Conservation (phyloP, 2,329 filamentous ascomycete species). For the Aureobasidium sp. region DNA sequence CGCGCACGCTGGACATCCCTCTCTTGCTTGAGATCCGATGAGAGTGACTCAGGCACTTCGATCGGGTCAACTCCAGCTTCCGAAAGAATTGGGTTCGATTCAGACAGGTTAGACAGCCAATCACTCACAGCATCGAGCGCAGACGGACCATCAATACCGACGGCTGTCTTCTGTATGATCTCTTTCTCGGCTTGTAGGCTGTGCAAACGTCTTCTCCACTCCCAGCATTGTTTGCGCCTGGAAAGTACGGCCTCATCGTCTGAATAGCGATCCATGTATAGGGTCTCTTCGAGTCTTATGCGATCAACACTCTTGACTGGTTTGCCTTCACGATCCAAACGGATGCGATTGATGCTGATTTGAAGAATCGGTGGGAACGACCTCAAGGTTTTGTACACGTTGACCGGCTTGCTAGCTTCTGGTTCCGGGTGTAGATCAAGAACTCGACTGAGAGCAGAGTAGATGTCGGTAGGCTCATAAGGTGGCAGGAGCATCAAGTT, state of each 20-base stretch:
- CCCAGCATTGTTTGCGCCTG: slow-evolving; percentile 64
- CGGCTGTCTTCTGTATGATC: slow-evolving; percentile 18
- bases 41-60: slow-evolving; percentile 34
- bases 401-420: slow-evolving; percentile 41
- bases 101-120: slow-evolving; percentile 36
- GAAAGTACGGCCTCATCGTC: slow-evolving; percentile 57
- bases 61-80: slow-evolving; percentile 31
- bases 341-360: slow-evolving; percentile 77
- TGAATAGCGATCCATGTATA: slow-evolving; percentile 87
- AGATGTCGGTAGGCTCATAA: slow-evolving; percentile 57
- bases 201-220: slow-evolving; percentile 55
- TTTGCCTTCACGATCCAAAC: slow-evolving; percentile 52
- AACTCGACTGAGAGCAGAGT: slow-evolving; percentile 74
- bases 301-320: slow-evolving; percentile 68
- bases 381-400: slow-evolving; percentile 60
- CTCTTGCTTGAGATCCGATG: slow-evolving; percentile 37
- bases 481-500: slow-evolving; percentile 56
- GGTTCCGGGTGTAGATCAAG: slow-evolving; percentile 73
- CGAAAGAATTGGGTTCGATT: slow-evolving; percentile 31
- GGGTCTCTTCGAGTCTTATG: slow-evolving; percentile 67
- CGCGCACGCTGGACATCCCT: slow-evolving; percentile 39
- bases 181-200: slow-evolving; percentile 24
- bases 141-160: slow-evolving; percentile 23
- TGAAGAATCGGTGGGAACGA: slow-evolving; percentile 70
- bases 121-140: slow-evolving; percentile 28